Percentiles rank a stretch among this genome's conserved stretches.
phyloP scores from a whole-genome alignment of 139 green algal genomes.

The Auxenochlorella pyrenoidosa region DNA sequence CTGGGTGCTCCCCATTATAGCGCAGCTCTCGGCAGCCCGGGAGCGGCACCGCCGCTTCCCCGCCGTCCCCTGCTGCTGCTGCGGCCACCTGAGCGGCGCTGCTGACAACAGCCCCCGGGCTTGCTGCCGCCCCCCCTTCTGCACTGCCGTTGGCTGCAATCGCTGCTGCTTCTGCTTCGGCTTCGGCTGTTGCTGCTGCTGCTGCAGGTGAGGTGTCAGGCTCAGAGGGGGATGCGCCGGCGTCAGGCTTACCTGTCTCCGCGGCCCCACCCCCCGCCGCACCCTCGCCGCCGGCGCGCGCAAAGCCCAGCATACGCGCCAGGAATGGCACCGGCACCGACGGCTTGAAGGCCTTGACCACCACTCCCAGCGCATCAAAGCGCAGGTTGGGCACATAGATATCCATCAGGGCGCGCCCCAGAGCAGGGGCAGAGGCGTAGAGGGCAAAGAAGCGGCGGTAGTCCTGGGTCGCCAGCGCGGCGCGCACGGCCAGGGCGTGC shows the following conservation, averaged over 20 bases:
- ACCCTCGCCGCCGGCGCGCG: background rate
- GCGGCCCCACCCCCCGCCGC: background rate
- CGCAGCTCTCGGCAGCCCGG: constrained; percentile 56
- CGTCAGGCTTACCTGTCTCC: constrained; percentile 6
- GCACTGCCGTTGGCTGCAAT: background rate
- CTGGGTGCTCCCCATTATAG: constrained; percentile 37
- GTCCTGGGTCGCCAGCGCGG: constrained; percentile 49
- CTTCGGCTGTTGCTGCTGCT: background rate
- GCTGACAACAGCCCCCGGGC: background rate
- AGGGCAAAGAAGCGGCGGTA: constrained; percentile 77
- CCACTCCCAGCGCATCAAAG: constrained; percentile 60
- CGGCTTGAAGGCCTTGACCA: constrained; percentile 69
- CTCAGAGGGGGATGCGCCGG: background rate
- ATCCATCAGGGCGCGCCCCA: constrained; percentile 83
- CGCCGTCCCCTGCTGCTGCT: background rate
- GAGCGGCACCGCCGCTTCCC: constrained; percentile 32
- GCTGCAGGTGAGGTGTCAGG: background rate
- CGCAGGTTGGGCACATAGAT: constrained; percentile 60
- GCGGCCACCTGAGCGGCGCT: background rate
- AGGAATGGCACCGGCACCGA: constrained; percentile 62
- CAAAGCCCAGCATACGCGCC: constrained; percentile 70
- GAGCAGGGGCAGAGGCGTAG: constrained; percentile 68
- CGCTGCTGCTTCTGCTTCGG: no score
- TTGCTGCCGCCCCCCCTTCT: background rate
- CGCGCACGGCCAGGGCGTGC: constrained; percentile 68